Evolutionary conservation across 768 basidiomycete genomes (phyloP).

Genomic region (Boletus rubescentipes): DNA sequence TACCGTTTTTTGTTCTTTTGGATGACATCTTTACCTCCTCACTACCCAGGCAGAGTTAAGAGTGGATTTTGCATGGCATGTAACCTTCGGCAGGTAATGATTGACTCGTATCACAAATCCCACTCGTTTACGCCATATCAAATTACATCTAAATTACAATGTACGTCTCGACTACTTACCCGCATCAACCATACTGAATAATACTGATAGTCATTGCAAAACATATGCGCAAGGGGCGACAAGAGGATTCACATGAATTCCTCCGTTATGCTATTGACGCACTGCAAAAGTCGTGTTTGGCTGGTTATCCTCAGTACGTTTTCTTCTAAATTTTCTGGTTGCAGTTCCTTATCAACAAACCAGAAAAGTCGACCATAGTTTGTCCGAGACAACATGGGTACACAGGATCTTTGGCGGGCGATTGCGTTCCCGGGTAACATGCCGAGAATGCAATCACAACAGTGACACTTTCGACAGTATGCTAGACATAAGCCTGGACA

Average conservation of each 20-base stretch:
- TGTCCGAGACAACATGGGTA: constrained; percentile 90
- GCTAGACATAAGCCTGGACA: constrained; percentile 91
- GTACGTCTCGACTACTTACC: constrained; percentile 42
- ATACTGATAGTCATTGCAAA: constrained; percentile 77
- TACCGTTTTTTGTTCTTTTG: neutral
- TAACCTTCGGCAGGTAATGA: constrained; percentile 55
- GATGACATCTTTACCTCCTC: constrained; percentile 9
- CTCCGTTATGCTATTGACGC: constrained; percentile 92
- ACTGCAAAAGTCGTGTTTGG: constrained; percentile 80
- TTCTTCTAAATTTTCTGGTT: neutral
- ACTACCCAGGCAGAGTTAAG: constrained; percentile 39
- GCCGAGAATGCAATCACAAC: constrained; percentile 75
- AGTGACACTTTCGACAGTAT: constrained; percentile 97
- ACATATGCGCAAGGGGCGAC: constrained; percentile 85
- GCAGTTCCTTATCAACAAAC: constrained; percentile 11
- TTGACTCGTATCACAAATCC: constrained; percentile 47
- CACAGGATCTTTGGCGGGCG: constrained; percentile 93
- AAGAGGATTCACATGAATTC: constrained; percentile 98
- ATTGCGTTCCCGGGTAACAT: constrained; percentile 88
- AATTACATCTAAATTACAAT: constrained; percentile 67
- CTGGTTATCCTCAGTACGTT: constrained; percentile 68
- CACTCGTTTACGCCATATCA: constrained; percentile 59
- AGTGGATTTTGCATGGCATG: constrained; percentile 79
- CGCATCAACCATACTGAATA: constrained; percentile 4
- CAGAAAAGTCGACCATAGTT: constrained; percentile 68